Base-by-base conservation (phyloP, 2,329 filamentous ascomycete species). In the Seiridium unicorne region DNA sequence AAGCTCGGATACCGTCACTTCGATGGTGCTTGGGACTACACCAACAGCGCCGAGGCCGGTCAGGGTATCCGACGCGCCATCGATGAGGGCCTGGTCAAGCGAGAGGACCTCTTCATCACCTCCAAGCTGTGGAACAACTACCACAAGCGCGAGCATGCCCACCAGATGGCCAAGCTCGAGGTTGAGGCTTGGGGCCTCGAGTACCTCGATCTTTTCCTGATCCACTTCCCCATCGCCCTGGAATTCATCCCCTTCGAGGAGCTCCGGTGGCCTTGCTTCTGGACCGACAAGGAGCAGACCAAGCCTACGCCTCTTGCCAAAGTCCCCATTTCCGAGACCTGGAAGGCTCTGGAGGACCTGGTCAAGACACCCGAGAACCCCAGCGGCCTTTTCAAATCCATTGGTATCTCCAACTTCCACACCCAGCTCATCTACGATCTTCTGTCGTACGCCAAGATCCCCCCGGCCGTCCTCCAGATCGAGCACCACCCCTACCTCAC, bases 391-490 rank as follows among this genome's bases (percentile, higher is more conserved):
- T 81, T 88, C 66, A 85, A 83, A 71, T 89, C 85, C 76, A 93
- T 96, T 71, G 92, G 92, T 62, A 83, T 96, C 66, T 89, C 85
- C 79, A 96, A 96, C 83, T 94, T 93, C 84, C 88, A 89, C 75
- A 84, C 84, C 44, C 85, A 90, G 74, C 80, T 91, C 63, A 77
- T 96, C 70, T 89, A 93, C 74, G 92, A 96, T 74, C 79, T 93
- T 61, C 82, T 94, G 72, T 86, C 89, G 68, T 92, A 93, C 76
- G 90, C 90, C 66, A 86, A 85, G 70, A 84, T 93, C 75, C 82
- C 81, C 42, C 89, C 91, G 4, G 89, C 90, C 53, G 89, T 89
- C 44, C 86, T 95, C 64, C 92, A 96, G 81, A 88, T 96, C 73
- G 92, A 96, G 82, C 91, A 94, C 79, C 92, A 96, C 83, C 92